Evolutionary conservation across 2,329 filamentous ascomycete species (phyloP).

Genomic region (Exophiala xenobiotica): DNA sequence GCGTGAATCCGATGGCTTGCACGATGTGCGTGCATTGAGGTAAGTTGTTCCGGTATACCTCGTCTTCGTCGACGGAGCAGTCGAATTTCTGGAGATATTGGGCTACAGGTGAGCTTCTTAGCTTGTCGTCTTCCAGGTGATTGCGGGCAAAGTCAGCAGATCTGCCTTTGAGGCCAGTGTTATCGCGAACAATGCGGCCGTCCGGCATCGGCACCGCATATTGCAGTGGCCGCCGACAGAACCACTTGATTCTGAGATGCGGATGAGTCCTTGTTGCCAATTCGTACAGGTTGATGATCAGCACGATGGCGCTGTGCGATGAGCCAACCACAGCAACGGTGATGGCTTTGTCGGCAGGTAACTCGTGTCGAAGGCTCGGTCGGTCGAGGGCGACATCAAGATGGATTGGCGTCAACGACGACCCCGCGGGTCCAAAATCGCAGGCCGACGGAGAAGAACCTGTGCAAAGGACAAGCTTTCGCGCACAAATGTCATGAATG

Average conservation of each 20-base stretch:
- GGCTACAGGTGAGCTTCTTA: constrained; percentile 48
- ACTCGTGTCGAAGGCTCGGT: constrained; percentile 44
- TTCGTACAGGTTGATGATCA: constrained; percentile 60
- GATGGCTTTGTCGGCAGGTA: constrained; percentile 37
- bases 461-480: constrained; percentile 58
- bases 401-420: constrained; percentile 44
- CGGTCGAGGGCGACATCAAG: constrained; percentile 59
- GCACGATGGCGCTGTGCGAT: constrained; percentile 63
- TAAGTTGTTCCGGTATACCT: constrained; percentile 52
- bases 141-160: constrained; percentile 60
- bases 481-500: constrained; percentile 38
- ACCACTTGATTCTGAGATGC: constrained; percentile 59
- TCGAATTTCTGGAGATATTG: constrained; percentile 50
- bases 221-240: constrained; percentile 59
- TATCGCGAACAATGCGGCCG: constrained; percentile 64
- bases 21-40: constrained; percentile 53
- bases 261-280: constrained; percentile 54
- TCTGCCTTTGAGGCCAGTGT: constrained; percentile 63
- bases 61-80: constrained; percentile 42
- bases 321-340: constrained; percentile 61
- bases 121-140: constrained; percentile 55
- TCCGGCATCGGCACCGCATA: constrained; percentile 58
- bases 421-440: constrained; percentile 42
- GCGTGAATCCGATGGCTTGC: constrained; percentile 60
- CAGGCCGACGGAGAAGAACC: constrained; percentile 52